phyloP scores from a whole-genome alignment of 495 filamentous ascomycete species.

The Aspergillus coremiiformis region DNA sequence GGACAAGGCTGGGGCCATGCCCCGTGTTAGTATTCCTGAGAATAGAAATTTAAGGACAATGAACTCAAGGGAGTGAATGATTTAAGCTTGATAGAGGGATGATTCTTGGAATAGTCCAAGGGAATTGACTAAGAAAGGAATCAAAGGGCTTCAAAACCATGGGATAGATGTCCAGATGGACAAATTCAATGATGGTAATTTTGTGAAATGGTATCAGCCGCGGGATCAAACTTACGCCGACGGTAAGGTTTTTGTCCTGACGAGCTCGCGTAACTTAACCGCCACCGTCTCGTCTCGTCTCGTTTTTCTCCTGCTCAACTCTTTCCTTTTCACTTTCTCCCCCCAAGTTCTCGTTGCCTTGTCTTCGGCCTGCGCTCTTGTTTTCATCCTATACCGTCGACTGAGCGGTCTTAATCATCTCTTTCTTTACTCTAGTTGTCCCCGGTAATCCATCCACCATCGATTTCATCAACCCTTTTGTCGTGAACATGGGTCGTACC shows the following conservation, averaged over 20 bases:
- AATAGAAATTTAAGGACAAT: too few species aligned
- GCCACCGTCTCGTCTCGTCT: slow-evolving; percentile 23
- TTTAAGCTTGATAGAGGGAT: too few species aligned
- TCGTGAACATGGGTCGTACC: slow-evolving; percentile 46
- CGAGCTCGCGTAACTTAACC: slow-evolving; percentile 28
- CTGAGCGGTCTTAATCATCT: slow-evolving; percentile 9
- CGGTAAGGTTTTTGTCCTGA: slow-evolving; percentile 16
- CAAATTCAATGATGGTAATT: not conserved
- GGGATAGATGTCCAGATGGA: too few species aligned
- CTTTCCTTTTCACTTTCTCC: slow-evolving; percentile 15
- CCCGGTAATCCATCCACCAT: slow-evolving; percentile 17
- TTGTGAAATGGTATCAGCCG: not conserved
- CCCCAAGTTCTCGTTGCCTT: slow-evolving; percentile 10
- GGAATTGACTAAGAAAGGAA: not conserved
- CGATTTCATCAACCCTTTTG: slow-evolving; percentile 20
- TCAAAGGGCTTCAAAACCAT: too few species aligned
- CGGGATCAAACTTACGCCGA: slow-evolving; percentile 16
- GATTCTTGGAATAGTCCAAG: not conserved
- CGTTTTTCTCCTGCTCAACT: slow-evolving; percentile 12
- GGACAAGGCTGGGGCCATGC: not conserved
- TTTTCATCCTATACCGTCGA: slow-evolving; percentile 8
- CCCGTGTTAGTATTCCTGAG: too few species aligned
- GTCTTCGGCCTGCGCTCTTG: slow-evolving; percentile 16
- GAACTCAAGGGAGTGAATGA: too few species aligned
- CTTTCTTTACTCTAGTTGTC: slow-evolving; percentile 1